These are phyloP conservation scores for Ceriops zippeliana DNA, from an alignment of 345 rosid genomes.

Conservation along the genomic window DNA sequence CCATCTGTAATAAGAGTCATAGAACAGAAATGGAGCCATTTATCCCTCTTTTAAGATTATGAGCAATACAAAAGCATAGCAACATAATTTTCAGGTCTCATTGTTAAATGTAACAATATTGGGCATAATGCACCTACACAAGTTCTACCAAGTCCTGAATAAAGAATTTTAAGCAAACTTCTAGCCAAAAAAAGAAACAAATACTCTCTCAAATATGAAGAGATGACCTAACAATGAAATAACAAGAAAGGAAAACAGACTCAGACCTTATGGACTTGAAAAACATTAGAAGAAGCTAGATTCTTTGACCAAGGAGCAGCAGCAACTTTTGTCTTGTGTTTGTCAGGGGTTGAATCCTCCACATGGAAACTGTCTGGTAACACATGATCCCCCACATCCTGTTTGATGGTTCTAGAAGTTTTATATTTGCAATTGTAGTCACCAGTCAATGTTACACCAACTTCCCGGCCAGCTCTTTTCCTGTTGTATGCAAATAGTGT, in stretches of 20 bases:
- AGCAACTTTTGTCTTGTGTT: constrained; percentile 25
- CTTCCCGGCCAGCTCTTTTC: constrained; percentile 46
- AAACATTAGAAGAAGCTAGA: constrained; percentile 24
- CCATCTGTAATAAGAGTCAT: too few species aligned
- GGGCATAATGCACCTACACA: background rate
- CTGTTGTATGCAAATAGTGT: constrained; percentile 30
- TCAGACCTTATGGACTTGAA: constrained; percentile 34
- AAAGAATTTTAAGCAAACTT: constrained; percentile 1
- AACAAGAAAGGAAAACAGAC: background rate
- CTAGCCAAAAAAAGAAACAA: background rate
- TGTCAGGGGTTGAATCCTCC: constrained; percentile 31
- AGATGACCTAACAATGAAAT: background rate
- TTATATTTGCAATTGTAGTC: constrained; percentile 40
- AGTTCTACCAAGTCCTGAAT: background rate
- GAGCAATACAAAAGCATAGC: too few species aligned
- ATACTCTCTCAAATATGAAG: background rate
- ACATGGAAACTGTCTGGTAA: constrained; percentile 27
- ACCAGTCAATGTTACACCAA: constrained; percentile 40
- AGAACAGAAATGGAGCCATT: too few species aligned
- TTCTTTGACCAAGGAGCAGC: constrained; percentile 30
- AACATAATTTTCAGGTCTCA: background rate
- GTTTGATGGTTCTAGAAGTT: constrained; percentile 21
- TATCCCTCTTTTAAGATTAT: too few species aligned
- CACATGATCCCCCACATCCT: constrained; percentile 25
- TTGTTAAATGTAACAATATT: background rate